A percentile compares a stretch with the other conserved stretches of the same genome.
Conservation (phyloP, 495 filamentous ascomycete genomes). For the Aspergillus cavernicola region DNA sequence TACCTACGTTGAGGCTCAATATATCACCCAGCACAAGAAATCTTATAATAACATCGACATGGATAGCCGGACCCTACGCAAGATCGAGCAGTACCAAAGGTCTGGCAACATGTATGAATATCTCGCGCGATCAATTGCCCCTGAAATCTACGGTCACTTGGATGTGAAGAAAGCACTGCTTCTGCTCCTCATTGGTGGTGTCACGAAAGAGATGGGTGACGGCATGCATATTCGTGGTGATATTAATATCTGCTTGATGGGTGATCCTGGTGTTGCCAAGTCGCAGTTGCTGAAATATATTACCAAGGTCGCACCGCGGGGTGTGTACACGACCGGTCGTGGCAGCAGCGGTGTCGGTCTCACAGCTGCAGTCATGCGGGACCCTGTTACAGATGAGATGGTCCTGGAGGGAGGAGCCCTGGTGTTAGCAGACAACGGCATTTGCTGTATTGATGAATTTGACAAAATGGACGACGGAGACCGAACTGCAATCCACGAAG, state of each 20-base stretch:
- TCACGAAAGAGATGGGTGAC: conserved; percentile 95
- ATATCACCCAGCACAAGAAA: conserved; percentile 94
- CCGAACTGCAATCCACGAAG: conserved; percentile 97
- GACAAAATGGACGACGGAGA: conserved; percentile 99
- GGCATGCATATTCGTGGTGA: conserved; percentile 98
- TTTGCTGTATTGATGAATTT: conserved; percentile 99
- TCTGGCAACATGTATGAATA: conserved; percentile 92
- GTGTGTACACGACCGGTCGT: conserved; percentile 96
- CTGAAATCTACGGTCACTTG: conserved; percentile 92
- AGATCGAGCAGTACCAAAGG: conserved; percentile 75
- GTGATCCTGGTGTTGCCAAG: conserved; percentile 98
- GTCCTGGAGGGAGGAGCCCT: conserved; percentile 94
- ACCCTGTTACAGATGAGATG: conserved; percentile 98
- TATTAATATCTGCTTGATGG: conserved; percentile 98
- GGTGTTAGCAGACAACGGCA: conserved; percentile 94
- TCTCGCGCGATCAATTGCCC: conserved; percentile 90
- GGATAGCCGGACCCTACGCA: conserved; percentile 69
- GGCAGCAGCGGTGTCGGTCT: conserved; percentile 96
- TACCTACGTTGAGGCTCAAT: conserved; percentile 92
- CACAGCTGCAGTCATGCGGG: conserved; percentile 96
- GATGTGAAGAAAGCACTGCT: conserved; percentile 98
- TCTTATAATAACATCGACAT: conserved; percentile 84
- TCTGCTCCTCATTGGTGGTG: conserved; percentile 90
- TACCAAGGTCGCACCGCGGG: conserved; percentile 93
- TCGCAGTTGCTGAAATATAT: conserved; percentile 98